phyloP scores from a whole-genome alignment of 2,329 filamentous ascomycete species.

The Plectosphaerella plurivora region DNA sequence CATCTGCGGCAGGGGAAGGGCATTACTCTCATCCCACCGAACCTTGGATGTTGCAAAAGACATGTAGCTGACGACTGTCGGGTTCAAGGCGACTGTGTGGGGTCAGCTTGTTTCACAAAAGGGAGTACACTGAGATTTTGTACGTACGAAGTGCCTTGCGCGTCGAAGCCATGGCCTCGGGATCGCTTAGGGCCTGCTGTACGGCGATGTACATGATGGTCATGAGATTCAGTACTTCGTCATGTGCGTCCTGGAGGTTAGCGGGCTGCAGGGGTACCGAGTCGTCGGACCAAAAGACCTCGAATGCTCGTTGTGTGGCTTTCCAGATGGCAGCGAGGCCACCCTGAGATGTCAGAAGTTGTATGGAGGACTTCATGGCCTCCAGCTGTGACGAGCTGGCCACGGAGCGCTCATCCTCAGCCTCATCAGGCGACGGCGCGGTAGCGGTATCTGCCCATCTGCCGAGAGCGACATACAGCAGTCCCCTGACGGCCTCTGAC shows the following conservation, averaged over 20 bases:
- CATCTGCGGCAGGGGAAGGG: conserved; percentile 61
- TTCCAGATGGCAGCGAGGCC: conserved; percentile 49
- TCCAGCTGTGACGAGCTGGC: conserved; percentile 54
- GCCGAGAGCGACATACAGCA: conserved; percentile 62
- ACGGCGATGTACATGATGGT: conserved; percentile 59
- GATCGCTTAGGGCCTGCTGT: conserved; percentile 51
- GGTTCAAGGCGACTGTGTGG: conserved; percentile 50
- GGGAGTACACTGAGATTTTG: too few relatives aligned
- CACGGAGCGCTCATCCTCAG: conserved; percentile 29
- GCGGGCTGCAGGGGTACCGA: conserved; percentile 29
- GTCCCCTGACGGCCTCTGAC: conserved; percentile 48
- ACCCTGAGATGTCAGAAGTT: conserved; percentile 44
- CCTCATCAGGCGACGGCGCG: conserved; percentile 31
- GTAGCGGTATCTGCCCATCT: conserved; percentile 64
- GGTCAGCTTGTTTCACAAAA: conserved; percentile 7
- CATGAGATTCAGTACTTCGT: conserved; percentile 59
- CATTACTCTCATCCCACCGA: conserved; percentile 66
- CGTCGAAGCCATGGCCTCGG: conserved; percentile 40
- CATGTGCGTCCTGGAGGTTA: conserved; percentile 47
- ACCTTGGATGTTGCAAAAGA: conserved; percentile 64
- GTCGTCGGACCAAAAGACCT: conserved; percentile 49
- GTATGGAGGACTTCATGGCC: conserved; percentile 52
- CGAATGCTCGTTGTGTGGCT: conserved; percentile 43
- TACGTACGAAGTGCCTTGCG: conserved; percentile 47
- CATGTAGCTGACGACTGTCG: conserved; percentile 67